Percentiles rank a stretch among this genome's conserved stretches.
These are phyloP conservation scores for Cylindrotheca fusiformis DNA, from an alignment of 108 stramenopile genomes.

Conservation along the genomic window DNA sequence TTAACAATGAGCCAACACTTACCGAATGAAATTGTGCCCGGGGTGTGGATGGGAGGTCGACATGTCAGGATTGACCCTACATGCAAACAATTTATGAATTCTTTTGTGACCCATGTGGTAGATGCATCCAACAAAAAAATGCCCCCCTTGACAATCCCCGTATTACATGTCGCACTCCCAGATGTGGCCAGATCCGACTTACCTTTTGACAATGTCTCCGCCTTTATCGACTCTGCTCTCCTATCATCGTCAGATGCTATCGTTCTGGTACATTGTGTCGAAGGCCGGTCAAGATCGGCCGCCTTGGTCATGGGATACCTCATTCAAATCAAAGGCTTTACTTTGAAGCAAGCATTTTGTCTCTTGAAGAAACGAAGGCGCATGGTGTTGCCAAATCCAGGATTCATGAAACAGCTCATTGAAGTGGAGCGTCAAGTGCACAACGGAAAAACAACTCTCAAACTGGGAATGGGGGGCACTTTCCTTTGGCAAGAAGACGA, in stretches of 20 bases:
- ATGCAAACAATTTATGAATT: not conserved
- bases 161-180: not conserved
- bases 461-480: not conserved
- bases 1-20: no score
- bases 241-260: not conserved
- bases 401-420: conserved; percentile 34
- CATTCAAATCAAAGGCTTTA: conserved; percentile 14
- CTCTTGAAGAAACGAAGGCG: conserved; percentile 22
- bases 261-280: conserved; percentile 36
- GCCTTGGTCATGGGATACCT: conserved; percentile 39
- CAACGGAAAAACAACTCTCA: not conserved
- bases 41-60: not conserved
- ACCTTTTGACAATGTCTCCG: not conserved
- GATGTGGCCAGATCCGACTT: not conserved
- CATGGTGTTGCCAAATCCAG: conserved; percentile 26
- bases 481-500: not conserved
- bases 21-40: not conserved
- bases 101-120: not conserved
- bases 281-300: conserved; percentile 31
- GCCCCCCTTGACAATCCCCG: not conserved
- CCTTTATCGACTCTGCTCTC: not conserved
- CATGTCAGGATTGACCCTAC: not conserved
- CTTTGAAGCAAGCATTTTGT: conserved; percentile 25
- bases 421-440: not conserved
- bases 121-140: not conserved